phyloP scores from a whole-genome alignment of 164 flowering plant genomes.

The Nelumbo lutea region DNA sequence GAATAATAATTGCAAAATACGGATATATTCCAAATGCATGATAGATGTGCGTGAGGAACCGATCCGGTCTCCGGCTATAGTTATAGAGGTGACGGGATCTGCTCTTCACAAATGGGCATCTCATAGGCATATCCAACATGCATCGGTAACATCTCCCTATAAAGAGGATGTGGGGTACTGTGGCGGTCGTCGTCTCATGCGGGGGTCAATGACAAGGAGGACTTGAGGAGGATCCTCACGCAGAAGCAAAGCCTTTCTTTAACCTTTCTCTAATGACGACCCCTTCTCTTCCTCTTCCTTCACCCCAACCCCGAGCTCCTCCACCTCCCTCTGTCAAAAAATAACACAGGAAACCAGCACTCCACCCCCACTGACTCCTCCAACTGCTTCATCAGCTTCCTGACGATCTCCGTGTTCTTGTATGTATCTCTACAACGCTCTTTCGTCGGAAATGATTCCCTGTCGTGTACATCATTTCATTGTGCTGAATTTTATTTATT shows the following conservation, averaged over 20 bases:
- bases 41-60: too few relatives aligned
- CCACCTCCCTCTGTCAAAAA: slow-evolving; percentile 4
- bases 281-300: slow-evolving; percentile 8
- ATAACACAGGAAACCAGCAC: slow-evolving; percentile 9
- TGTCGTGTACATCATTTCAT: neutral
- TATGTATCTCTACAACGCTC: slow-evolving; percentile 6
- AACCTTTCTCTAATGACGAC: slow-evolving; percentile 35
- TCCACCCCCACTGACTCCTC: neutral
- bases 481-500: neutral
- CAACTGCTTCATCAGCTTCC: slow-evolving; percentile 26
- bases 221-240: neutral
- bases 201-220: neutral
- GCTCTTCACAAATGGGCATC: too few relatives aligned
- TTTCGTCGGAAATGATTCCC: neutral
- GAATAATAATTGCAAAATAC: too few relatives aligned
- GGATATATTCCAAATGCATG: too few relatives aligned
- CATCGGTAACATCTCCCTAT: too few relatives aligned
- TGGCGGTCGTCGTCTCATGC: slow-evolving; percentile 29
- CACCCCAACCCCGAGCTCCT: neutral
- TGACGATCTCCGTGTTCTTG: slow-evolving; percentile 44
- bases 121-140: too few relatives aligned
- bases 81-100: too few relatives aligned
- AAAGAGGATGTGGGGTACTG: slow-evolving; percentile 26
- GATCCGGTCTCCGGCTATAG: too few relatives aligned
- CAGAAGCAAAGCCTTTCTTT: slow-evolving; percentile 9